Base-by-base conservation (phyloP, 805 yeast genomes). In the Ogataea haglerorum region DNA sequence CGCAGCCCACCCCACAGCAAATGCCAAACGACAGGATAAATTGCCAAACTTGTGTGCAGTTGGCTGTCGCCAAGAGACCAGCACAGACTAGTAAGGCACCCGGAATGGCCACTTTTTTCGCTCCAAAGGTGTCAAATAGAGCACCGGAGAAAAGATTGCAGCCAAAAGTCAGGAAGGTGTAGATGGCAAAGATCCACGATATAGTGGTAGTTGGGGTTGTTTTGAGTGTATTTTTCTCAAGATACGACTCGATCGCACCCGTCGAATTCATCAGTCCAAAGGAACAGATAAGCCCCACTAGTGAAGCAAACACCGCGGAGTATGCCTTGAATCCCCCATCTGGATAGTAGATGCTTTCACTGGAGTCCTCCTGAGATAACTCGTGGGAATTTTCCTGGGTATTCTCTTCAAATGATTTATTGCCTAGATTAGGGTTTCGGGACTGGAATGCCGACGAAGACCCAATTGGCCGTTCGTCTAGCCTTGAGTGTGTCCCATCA, bases 111-210 rank as follows among this genome's bases (percentile, higher is more conserved):
- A 72, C 53, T 13, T 63, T 62, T 23, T 52, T 61, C 25, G 75
- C 66, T 5, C 80, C 80, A 43, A 58, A 65, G 21, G 60, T 56
- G 42, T 74, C 80, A 49, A 73, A 72, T 13, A 71, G 56, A 2
- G 67, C 63, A 2, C 80, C 78, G 5, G 70, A 65, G 30, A 73
- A 55, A 32, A 73, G 56, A 15, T 67, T 59, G 6, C 66, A 53
- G 7, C 71, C 63, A 57, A 42, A 80, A 43, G 45, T 73, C 67
- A 49, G 69, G 53, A 61, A 73, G 4, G 61, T 40, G 34, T 43
- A 76, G 23, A 82, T 58, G 1, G 88, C 78, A 53, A 84, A 85
- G 42, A 84, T 75, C 93, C 91, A 85, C 1, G 86, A 77, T 4
- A 82, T 67, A 2, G 75, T 58, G 15, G 80, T 67, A 12, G 77